phyloP scores from a whole-genome alignment of 179 eudicot genomes.

The Silene noctiflora region DNA sequence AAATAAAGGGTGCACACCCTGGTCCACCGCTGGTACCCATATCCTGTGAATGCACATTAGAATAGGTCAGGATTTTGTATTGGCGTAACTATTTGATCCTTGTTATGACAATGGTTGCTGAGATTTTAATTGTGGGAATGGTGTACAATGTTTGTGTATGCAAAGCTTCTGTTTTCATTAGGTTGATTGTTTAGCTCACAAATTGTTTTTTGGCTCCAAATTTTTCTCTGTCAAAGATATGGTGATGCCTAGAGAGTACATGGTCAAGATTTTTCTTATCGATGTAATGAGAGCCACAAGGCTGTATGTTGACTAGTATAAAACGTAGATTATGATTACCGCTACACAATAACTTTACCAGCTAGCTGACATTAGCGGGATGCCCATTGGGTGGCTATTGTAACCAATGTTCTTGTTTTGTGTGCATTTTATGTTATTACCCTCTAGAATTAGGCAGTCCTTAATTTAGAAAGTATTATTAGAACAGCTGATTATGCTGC shows the following conservation, averaged over 20 bases:
- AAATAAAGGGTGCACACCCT: too few relatives aligned
- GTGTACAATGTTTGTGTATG: neutral
- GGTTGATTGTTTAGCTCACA: neutral
- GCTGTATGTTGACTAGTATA: too few relatives aligned
- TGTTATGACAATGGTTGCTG: neutral
- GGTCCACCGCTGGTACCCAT: too few relatives aligned
- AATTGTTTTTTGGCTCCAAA: neutral
- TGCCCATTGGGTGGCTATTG: neutral
- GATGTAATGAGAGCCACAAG: too few relatives aligned
- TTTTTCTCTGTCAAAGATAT: neutral
- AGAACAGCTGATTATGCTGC: neutral
- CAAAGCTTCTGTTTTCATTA: neutral
- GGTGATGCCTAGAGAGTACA: neutral
- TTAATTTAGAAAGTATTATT: neutral
- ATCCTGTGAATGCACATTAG: too few relatives aligned
- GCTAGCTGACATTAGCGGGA: neutral
- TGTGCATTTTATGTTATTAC: neutral
- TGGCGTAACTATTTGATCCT: neutral
- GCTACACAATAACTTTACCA: too few relatives aligned
- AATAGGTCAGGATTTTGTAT: too few relatives aligned
- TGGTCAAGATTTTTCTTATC: neutral
- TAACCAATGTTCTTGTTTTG: neutral
- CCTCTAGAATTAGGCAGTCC: neutral
- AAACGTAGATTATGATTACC: neutral
- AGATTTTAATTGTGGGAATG: neutral